These are phyloP conservation scores for Halenospora varia DNA, from an alignment of 495 filamentous ascomycete species.

Conservation along the genomic window DNA sequence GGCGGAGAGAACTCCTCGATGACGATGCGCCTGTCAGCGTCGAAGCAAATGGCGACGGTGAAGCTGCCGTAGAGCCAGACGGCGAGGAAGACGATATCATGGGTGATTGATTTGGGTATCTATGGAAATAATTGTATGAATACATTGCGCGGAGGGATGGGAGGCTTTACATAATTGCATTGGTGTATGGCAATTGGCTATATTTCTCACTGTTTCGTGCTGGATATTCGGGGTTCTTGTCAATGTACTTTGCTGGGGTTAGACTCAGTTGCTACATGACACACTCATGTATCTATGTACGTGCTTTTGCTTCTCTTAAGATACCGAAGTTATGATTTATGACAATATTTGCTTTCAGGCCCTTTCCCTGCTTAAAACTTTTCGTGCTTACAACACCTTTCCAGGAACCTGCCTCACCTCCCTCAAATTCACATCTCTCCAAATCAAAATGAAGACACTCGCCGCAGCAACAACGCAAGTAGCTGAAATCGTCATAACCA, in stretches of 20 bases:
- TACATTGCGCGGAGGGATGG: neutral
- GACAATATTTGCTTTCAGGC: too few species aligned
- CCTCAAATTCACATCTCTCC: too few species aligned
- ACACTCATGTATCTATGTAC: neutral
- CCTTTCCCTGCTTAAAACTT: too few species aligned
- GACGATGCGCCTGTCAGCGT: conserved; percentile 44
- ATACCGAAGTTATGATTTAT: neutral
- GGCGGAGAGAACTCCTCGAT: conserved; percentile 54
- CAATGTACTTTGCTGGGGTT: neutral
- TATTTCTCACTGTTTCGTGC: neutral
- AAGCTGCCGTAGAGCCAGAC: conserved; percentile 38
- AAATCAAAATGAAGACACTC: too few species aligned
- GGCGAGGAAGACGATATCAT: conserved; percentile 65
- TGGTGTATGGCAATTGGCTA: neutral
- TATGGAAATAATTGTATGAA: neutral
- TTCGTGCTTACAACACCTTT: too few species aligned
- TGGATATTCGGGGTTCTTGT: neutral
- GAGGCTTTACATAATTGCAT: neutral
- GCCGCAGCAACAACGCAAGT: too few species aligned
- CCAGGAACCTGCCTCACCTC: too few species aligned
- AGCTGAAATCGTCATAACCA: too few species aligned
- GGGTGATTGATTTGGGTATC: conserved; percentile 52
- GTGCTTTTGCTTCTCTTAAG: neutral
- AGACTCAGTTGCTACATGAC: neutral
- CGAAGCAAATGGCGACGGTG: conserved; percentile 32